A percentile compares a stretch with the other conserved stretches of the same genome.
phyloP scores from a whole-genome alignment of 2,329 filamentous ascomycete species.

The Aspergillus sp. region DNA sequence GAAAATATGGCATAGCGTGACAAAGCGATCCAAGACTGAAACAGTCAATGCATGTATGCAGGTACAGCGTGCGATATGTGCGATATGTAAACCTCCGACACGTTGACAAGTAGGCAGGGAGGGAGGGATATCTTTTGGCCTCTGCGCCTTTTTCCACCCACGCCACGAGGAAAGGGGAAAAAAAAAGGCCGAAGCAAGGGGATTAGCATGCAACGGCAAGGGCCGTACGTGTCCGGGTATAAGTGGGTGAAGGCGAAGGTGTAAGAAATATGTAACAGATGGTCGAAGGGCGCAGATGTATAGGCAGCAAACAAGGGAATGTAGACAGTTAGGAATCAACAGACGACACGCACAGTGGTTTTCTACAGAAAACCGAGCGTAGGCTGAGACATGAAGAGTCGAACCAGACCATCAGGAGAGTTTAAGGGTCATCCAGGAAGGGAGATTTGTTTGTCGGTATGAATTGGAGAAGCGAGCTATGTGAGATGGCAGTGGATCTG shows the following conservation, averaged over 20 bases:
- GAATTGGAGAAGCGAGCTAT: no score
- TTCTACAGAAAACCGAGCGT: no score
- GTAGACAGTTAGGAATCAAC: not conserved
- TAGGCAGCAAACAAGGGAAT: not conserved
- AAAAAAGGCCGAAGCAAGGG: not conserved
- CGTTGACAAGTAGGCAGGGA: not conserved
- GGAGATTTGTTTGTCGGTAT: not conserved
- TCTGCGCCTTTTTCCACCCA: no score
- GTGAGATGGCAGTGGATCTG: no score
- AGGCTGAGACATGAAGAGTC: not conserved
- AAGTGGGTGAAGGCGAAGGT: not conserved
- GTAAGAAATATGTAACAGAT: not conserved
- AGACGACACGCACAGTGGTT: no score
- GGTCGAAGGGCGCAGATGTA: not conserved
- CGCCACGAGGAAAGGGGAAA: not conserved
- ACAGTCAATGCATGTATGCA: not conserved
- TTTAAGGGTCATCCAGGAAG: not conserved
- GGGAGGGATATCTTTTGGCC: no score
- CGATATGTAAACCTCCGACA: not conserved
- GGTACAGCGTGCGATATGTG: not conserved
- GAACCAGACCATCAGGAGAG: not conserved
- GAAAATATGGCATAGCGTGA: slow-evolving; percentile 1
- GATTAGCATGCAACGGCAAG: not conserved
- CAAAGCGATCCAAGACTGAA: not conserved
- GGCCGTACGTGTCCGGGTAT: not conserved